These are phyloP conservation scores for Diaporthe nobilis DNA, from an alignment of 2,329 filamentous ascomycete species.

Conservation along the genomic window DNA sequence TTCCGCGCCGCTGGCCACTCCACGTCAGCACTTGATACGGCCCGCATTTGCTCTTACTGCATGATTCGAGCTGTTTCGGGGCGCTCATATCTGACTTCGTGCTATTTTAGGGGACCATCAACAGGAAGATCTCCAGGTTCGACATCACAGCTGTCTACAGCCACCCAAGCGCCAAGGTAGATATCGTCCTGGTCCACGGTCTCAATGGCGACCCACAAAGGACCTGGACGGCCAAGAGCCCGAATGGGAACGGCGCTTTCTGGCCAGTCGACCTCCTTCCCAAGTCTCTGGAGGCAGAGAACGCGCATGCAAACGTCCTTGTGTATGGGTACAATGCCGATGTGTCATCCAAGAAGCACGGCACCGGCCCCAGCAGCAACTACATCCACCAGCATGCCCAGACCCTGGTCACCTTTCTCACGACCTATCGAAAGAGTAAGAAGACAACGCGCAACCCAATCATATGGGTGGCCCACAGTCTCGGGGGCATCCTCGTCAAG, in stretches of 20 bases:
- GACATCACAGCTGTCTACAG: constrained; percentile 72
- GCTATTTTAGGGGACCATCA: constrained; percentile 59
- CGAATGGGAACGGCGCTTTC: constrained; percentile 65
- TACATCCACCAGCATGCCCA: constrained; percentile 80
- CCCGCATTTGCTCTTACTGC: background rate
- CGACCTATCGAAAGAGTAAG: constrained; percentile 72
- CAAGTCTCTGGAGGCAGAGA: constrained; percentile 61
- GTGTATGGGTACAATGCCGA: constrained; percentile 84
- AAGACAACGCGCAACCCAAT: constrained; percentile 74
- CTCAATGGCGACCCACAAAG: constrained; percentile 75
- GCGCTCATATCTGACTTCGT: constrained; percentile 28
- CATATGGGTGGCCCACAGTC: constrained; percentile 81
- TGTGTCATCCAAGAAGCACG: constrained; percentile 64
- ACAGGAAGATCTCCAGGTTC: constrained; percentile 66
- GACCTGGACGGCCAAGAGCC: constrained; percentile 69
- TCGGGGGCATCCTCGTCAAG: constrained; percentile 82
- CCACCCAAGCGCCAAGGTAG: constrained; percentile 71
- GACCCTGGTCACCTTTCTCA: constrained; percentile 74
- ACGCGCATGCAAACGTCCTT: constrained; percentile 73
- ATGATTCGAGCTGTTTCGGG: background rate
- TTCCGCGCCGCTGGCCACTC: constrained; percentile 42
- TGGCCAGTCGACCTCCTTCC: constrained; percentile 81
- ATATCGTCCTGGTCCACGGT: constrained; percentile 80
- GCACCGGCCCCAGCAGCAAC: constrained; percentile 72
- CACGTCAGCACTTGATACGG: constrained; percentile 19